These are phyloP conservation scores for Tinospora cordifolia DNA, from an alignment of 164 flowering plant genomes.

Conservation along the genomic window DNA sequence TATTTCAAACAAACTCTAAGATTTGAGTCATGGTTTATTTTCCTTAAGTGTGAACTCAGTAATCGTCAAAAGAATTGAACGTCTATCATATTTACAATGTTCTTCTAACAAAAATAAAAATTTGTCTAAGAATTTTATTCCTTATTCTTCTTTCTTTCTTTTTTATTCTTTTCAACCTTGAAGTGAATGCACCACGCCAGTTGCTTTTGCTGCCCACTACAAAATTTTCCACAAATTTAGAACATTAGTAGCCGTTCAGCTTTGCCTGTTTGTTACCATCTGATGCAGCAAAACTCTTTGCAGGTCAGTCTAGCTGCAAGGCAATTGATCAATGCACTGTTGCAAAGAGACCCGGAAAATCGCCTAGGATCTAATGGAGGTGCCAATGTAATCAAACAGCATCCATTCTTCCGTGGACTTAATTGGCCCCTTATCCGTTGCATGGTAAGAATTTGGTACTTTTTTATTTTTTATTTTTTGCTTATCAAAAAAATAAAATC, in stretches of 20 bases:
- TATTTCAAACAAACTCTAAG: not conserved
- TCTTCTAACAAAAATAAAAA: not conserved
- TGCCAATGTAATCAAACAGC: conserved; percentile 83
- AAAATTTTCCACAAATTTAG: not conserved
- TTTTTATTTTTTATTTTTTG: too few species aligned
- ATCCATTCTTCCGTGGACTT: conserved; percentile 83
- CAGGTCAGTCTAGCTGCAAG: conserved; percentile 84
- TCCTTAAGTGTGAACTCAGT: too few species aligned
- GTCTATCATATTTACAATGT: not conserved
- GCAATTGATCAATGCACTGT: conserved; percentile 72
- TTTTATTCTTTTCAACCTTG: not conserved
- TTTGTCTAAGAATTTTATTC: not conserved
- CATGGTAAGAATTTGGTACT: conserved; percentile 51
- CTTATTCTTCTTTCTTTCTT: not conserved
- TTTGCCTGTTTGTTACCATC: not conserved
- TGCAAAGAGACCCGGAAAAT: conserved; percentile 64
- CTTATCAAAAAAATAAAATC: too few species aligned
- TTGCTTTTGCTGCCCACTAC: not conserved
- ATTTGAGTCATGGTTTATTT: not conserved
- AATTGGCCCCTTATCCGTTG: conserved; percentile 92
- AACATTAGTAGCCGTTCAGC: not conserved
- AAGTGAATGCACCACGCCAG: not conserved
- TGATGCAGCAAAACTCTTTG: conserved; percentile 6
- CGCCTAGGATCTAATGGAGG: conserved; percentile 79
- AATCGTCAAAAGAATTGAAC: not conserved